phyloP scores from a whole-genome alignment of 75 land plant genomes.

The Pinus albicaulis region DNA sequence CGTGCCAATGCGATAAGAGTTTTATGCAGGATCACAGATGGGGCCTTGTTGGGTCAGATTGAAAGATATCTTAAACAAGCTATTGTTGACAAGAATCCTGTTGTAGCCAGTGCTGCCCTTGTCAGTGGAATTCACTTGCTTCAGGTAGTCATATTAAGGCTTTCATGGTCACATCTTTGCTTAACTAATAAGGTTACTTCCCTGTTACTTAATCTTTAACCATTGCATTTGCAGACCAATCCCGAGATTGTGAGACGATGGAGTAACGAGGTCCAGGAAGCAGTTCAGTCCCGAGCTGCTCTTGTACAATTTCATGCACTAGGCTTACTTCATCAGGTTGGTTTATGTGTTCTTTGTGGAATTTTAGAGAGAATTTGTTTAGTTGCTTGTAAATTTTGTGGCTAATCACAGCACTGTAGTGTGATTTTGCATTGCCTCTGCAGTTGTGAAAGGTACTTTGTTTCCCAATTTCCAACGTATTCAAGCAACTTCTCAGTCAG shows the following conservation, averaged over 20 bases:
- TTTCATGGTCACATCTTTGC: not conserved
- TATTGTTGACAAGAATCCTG: constrained; percentile 95
- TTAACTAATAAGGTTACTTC: not conserved
- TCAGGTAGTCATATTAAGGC: constrained; percentile 45
- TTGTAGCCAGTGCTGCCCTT: constrained; percentile 97
- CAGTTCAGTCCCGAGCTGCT: constrained; percentile 92
- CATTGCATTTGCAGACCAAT: constrained; percentile 56
- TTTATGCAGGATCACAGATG: constrained; percentile 93
- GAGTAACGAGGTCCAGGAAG: constrained; percentile 99
- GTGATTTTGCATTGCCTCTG: not conserved
- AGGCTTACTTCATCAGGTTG: constrained; percentile 88
- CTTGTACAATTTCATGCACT: constrained; percentile 98
- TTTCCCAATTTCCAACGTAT: not conserved
- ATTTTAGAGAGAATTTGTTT: not conserved
- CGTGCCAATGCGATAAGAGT: constrained; percentile 96
- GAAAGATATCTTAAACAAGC: constrained; percentile 98
- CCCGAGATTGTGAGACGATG: constrained; percentile 96
- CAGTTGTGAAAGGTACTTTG: not conserved
- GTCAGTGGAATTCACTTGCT: constrained; percentile 95
- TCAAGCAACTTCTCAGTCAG: not conserved
- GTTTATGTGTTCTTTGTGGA: not conserved
- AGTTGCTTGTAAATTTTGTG: not conserved
- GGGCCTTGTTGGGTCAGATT: constrained; percentile 88
- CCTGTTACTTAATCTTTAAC: not conserved
- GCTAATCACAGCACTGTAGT: not conserved